Conservation (phyloP, 306 rosid species). For the Rosa rugosa region DNA sequence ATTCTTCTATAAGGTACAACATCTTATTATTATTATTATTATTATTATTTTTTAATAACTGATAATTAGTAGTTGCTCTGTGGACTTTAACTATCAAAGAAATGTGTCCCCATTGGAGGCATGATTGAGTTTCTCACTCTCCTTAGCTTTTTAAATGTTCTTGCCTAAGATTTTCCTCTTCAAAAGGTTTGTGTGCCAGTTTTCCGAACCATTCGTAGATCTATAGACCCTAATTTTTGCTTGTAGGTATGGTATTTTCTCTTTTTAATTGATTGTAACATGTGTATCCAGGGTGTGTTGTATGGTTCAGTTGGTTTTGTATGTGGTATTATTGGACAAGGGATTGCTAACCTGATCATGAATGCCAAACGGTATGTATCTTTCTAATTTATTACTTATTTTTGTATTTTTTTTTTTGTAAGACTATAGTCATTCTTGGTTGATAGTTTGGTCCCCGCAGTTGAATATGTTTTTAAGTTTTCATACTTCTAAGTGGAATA, state of each 20-base stretch:
- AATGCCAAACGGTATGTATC: conserved; percentile 72
- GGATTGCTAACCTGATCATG: conserved; percentile 92
- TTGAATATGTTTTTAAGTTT: background rate
- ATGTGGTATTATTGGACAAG: conserved; percentile 96
- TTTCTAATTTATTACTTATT: background rate
- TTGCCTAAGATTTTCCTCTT: background rate
- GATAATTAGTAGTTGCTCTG: conserved; percentile 11
- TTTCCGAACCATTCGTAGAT: background rate
- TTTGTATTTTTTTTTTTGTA: background rate
- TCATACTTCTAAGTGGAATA: background rate
- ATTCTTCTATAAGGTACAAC: conserved; percentile 70
- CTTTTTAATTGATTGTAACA: conserved; percentile 6
- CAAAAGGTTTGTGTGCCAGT: background rate
- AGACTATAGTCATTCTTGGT: background rate
- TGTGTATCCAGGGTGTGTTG: conserved; percentile 66
- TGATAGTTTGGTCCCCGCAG: background rate
- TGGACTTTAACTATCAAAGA: conserved; percentile 8
- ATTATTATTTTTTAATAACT: background rate
- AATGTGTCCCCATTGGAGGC: background rate
- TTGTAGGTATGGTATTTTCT: background rate
- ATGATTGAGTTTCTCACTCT: conserved; percentile 1
- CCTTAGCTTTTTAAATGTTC: background rate
- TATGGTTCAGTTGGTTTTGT: conserved; percentile 92
- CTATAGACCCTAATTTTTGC: background rate
- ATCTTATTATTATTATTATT: background rate